Evolutionary conservation across 176 grass and related monocot species (phyloP).

Genomic region (Alloteropsis semialata): DNA sequence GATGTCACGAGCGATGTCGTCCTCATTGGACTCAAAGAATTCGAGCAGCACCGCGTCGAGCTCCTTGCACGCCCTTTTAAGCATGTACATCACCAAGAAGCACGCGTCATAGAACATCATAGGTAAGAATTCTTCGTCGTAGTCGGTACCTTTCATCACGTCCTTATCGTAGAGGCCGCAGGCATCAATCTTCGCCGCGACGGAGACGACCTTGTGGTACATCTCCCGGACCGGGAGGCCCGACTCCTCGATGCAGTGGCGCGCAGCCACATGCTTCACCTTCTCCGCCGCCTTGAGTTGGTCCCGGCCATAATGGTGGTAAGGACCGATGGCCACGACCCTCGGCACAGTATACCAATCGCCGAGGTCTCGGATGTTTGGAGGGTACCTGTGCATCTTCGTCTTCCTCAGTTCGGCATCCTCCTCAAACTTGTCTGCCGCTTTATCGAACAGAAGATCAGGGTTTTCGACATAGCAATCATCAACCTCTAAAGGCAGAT

Average conservation of each 20-base stretch:
- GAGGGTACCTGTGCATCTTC: background rate
- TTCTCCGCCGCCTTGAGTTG: background rate
- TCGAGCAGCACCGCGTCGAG: background rate
- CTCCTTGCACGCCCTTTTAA: background rate
- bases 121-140: no score
- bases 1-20: background rate
- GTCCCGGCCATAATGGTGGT: background rate
- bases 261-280: background rate
- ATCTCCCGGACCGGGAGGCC: background rate
- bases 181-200: background rate
- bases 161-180: background rate
- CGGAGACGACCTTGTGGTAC: background rate
- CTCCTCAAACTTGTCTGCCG: background rate
- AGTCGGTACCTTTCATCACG: background rate
- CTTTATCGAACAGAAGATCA: background rate
- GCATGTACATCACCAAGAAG: constrained; percentile 5
- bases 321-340: background rate
- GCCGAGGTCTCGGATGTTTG: background rate
- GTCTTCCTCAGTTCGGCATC: background rate
- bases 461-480: no score
- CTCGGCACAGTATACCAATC: background rate
- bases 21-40: background rate
- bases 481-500: no score
- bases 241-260: background rate
- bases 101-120: background rate